Base-by-base conservation (phyloP, 306 rosid genomes). In the Morella rubra region DNA sequence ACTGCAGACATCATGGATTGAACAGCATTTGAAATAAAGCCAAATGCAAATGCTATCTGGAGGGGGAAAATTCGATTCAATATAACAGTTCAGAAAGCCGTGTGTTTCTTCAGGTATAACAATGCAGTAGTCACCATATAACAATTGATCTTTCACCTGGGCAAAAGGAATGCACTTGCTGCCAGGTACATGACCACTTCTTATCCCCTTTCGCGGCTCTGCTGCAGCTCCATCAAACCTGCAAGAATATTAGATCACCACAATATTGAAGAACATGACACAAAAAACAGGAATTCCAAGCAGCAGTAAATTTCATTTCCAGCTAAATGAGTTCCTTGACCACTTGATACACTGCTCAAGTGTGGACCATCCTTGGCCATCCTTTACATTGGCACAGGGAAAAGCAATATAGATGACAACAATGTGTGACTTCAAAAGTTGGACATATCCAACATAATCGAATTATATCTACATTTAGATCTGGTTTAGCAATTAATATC, bases 181-280 rank as follows among this genome's bases (percentile, higher is more conserved):
- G 70, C 93, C 91, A 67, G 98, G 98, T 76, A 93, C 95, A 75
- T 93, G 98, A 78, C 98, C 98, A 68, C 93, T 87, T 86, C 90
- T 86, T 74, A 93, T 89, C 72, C 98, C 98, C 85, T 89, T 93
- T 59, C 98, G 86, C 40, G 98, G 98, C 80, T 93, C 98, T 6
- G 82, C 81, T 45, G 86, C 93, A 80, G 83, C 52, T 85, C 95
- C 98, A 78, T 89, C 93, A 22, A 93, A 93, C 82, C 98, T 93
- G 90, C 60, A 80, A 78, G 74, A 77, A 18, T 49, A 84, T 76
- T 72, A 72, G 44, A 87, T 71, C 70, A 66, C 84, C 71, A 62
- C 77, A 64, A 83, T 73, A 59, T 77, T 58, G 75, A 81, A 75
- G 46, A 60, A 60, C 51, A 47, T 44, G 15, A 12, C 18, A n/a